phyloP scores from a whole-genome alignment of 1,284 basidiomycete species.

The Neolentinus lepideus region DNA sequence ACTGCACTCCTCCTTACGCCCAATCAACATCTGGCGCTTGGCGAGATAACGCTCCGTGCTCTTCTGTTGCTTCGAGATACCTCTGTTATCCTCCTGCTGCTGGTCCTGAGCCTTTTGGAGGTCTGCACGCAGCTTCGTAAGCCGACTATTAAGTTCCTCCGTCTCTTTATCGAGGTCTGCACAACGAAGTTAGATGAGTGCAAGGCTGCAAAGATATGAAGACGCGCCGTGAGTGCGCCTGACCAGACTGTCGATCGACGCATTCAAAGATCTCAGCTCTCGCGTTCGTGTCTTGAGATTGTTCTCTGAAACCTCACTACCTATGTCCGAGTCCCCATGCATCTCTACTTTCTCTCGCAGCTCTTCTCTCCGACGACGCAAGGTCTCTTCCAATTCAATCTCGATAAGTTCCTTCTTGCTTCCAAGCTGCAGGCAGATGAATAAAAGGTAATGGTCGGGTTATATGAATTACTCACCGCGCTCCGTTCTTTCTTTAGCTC shows the following conservation, averaged over 20 bases:
- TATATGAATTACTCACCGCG: constrained; percentile 56
- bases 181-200: constrained; percentile 1
- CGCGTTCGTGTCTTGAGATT: constrained; percentile 63
- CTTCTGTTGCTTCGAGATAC: constrained; percentile 88
- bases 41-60: constrained; percentile 90
- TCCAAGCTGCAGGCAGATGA: constrained; percentile 48
- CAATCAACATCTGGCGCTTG: constrained; percentile 80
- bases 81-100: constrained; percentile 81
- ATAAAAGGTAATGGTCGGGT: background rate
- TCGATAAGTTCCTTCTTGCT: constrained; percentile 78
- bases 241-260: constrained; percentile 57
- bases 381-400: constrained; percentile 89
- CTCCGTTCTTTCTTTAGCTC: constrained; percentile 66
- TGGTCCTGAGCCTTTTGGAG: constrained; percentile 78
- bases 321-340: constrained; percentile 59
- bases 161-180: constrained; percentile 64
- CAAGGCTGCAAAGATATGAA: constrained; percentile 2
- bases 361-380: constrained; percentile 76
- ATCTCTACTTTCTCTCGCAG: constrained; percentile 72
- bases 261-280: constrained; percentile 63
- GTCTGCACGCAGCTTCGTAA: constrained; percentile 57
- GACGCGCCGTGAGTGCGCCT: constrained; percentile 58
- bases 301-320: constrained; percentile 47
- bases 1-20: constrained; percentile 89
- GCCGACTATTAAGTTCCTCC: constrained; percentile 57